Evolutionary conservation across 2,329 filamentous ascomycete genomes (phyloP), one percentile per base, ranked within the genome.

Genomic region (Penicillium sp.): DNA sequence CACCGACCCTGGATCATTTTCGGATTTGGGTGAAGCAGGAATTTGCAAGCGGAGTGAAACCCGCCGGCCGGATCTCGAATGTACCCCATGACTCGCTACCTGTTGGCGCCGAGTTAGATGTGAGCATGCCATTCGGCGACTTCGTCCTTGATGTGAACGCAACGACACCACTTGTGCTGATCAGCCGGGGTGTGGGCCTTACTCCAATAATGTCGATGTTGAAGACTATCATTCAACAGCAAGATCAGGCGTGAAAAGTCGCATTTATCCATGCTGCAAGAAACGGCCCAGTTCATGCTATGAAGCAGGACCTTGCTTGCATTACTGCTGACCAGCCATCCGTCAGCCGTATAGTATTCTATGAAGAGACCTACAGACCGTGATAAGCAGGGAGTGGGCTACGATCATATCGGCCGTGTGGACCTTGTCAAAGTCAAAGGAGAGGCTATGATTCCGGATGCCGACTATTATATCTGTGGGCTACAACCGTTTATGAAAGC

Each of bases 121-220:
- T 20, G 81, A 80, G 76, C 82, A 66, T 72, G 77, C 62, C 86
- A 89, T 71, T 49, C n/a, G 46, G 51, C 7, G 51, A 54, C 36
- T 83, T 84, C 68, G 78, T 72, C 60, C 73, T 84, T 40, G 77
- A 83, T 61, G 17, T 54, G 18, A 47, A 55, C 8, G 47, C 48
- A 3, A 54, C 50, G 8, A 42, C 34, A 7, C 81, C 83, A 0
- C 69, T 84, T 3, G 80, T 85, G 2, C 76, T 85, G 20, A 79
- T 85, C 58, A 83, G 80, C 0, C 82, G 80, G 2, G 83, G 82
- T n/a, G 77, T 81, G 5, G 81, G 83, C 26, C 75, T 81, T 17
- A 77, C 82, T 1, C 82, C 83, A 7, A 75, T 85, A 69, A 65
- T 83, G 43, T 75, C 82, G 32, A 85, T 85, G 59, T 72, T 84